phyloP scores from a whole-genome alignment of 106 monocot species.

The Ottelia alismoides region DNA sequence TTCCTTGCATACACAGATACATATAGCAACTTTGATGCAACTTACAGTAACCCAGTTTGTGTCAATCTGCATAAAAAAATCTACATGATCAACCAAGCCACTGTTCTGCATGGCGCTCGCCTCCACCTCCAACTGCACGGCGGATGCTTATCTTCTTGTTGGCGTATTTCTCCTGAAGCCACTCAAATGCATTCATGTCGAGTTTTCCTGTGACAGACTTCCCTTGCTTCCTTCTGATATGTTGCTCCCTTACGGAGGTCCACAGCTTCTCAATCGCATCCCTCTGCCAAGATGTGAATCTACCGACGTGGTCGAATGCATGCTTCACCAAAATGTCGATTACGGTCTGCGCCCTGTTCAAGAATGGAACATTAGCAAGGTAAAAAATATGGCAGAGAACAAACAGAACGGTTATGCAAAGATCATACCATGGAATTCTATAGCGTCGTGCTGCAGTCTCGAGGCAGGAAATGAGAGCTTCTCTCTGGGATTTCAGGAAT shows the following conservation, averaged over 20 bases:
- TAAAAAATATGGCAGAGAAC: not conserved
- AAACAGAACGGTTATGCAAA: not conserved
- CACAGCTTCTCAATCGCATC: slow-evolving; percentile 83
- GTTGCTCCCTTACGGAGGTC: slow-evolving; percentile 78
- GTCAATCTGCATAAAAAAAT: too few relatives aligned
- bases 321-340: slow-evolving; percentile 92
- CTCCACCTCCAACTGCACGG: slow-evolving; percentile 58
- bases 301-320: slow-evolving; percentile 56
- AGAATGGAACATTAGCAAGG: not conserved
- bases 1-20: too few relatives aligned
- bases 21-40: too few relatives aligned
- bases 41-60: too few relatives aligned
- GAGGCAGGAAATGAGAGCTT: slow-evolving; percentile 56
- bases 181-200: slow-evolving; percentile 89
- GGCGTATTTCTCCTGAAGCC: slow-evolving; percentile 86
- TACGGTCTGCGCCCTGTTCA: slow-evolving; percentile 82
- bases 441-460: slow-evolving; percentile 88
- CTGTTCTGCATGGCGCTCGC: slow-evolving; percentile 58
- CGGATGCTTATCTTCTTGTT: slow-evolving; percentile 89
- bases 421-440: slow-evolving; percentile 63
- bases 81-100: slow-evolving; percentile 99
- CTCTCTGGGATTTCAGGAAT: slow-evolving; percentile 76
- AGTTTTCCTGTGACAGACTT: slow-evolving; percentile 85
- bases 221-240: slow-evolving; percentile 85
- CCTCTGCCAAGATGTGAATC: slow-evolving; percentile 62